Evolutionary conservation across 2,329 filamentous ascomycete genomes (phyloP), one percentile per base, ranked within the genome.

Genomic region (Clarireedia paspali): DNA sequence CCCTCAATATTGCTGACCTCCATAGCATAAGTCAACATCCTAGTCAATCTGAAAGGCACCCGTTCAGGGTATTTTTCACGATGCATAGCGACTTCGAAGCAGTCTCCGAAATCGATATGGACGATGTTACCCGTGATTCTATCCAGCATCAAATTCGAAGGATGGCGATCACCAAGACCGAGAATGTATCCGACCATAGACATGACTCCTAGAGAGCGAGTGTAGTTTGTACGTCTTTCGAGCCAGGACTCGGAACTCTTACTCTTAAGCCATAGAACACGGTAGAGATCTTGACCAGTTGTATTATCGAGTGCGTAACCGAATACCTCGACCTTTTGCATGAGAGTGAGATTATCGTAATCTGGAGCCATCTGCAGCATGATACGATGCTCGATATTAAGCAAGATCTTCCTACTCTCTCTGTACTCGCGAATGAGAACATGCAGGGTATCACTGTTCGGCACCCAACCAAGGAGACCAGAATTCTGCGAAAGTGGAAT

Each of bases 161-260:
- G 95, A 73, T 99, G 94, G 48, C 95, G 86, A 74, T 99, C 94
- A 54, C 94, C 94, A 14, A 99, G 78, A 58, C 94, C 95, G 23
- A 99, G 83, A 62, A 99, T 97, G 72, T 99, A 99, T 61, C 94
- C 94, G n/a, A 97, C 94, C 91, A 99, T 99, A n/a, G 91, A 96
- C 94, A 99, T 99, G 66, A 99, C 94, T 64, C 90, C 94, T 2
- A 99, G 79, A 1, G 92, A 97, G 57, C 94, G 87, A 17, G 94
- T 99, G 74, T 99, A 99, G 70, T 96, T 99, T n/a, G 95, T 99
- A 53, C 94, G 87, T 45, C 94, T 83, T 72, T 97, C 94, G 36
- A 99, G 84, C 94, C 94, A 99, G 2, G 92, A 88, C 72, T 99
- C 94, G 0, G 92, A 96, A 59, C 89, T 95, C 78, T 96, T 96